Conservation (phyloP, 1,284 basidiomycete genomes). For the Apiotrichum porosum region DNA sequence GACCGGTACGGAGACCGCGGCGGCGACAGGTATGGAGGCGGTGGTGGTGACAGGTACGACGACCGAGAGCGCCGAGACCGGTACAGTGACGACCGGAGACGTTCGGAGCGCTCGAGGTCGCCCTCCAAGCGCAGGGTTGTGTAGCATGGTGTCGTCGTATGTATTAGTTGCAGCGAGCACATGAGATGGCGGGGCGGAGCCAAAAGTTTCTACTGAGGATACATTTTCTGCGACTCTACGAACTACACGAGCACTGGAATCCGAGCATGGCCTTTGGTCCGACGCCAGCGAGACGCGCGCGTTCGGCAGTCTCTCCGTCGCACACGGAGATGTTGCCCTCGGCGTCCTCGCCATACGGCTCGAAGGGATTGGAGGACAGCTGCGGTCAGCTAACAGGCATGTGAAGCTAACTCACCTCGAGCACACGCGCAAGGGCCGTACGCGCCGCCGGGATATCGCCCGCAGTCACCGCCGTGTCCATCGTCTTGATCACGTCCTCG, state of each 20-base stretch:
- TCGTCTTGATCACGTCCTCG: conserved; percentile 74
- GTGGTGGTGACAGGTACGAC: conserved; percentile 12
- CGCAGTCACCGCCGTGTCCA: conserved; percentile 64
- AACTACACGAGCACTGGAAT: conserved; percentile 90
- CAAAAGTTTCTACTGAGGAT: too few species aligned
- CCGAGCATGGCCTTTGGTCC: conserved; percentile 72
- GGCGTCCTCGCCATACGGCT: conserved; percentile 69
- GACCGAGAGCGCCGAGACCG: conserved; percentile 16
- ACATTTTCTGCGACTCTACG: conserved; percentile 48
- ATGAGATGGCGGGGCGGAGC: too few species aligned
- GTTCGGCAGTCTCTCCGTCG: conserved; percentile 59
- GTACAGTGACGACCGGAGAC: conserved; percentile 14
- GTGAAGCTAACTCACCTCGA: conserved; percentile 22
- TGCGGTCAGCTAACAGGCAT: conserved; percentile 32
- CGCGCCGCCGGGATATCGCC: conserved; percentile 34
- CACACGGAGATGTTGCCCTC: conserved; percentile 61
- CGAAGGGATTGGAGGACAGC: conserved; percentile 77
- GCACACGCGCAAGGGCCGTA: conserved; percentile 20
- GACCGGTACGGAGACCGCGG: conserved; percentile 7
- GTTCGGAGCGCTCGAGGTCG: conserved; percentile 14
- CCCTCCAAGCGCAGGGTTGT: conserved; percentile 21
- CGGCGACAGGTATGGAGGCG: conserved; percentile 7
- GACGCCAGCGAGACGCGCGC: conserved; percentile 64
- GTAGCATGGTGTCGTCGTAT: conserved; percentile 5
- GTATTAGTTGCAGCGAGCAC: neutral